A percentile compares a stretch with the other conserved stretches of the same genome.
Evolutionary conservation across 495 filamentous ascomycete genomes (phyloP).

Genomic region (Lasiosphaeria miniovina): DNA sequence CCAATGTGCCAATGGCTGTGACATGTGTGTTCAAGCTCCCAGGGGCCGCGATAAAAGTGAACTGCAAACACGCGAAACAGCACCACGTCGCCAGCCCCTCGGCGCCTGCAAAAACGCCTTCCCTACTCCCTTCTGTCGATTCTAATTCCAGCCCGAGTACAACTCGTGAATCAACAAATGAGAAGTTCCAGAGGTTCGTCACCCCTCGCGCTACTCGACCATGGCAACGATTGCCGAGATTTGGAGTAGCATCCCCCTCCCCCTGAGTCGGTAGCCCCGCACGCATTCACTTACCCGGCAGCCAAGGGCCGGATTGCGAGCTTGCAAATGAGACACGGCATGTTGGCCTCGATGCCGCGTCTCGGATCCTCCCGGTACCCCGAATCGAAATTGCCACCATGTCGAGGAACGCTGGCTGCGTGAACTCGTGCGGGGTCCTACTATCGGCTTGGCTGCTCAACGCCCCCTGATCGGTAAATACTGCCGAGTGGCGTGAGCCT

Average conservation of each 20-base stretch:
- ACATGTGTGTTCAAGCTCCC: no score
- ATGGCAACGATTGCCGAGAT: conserved; percentile 16
- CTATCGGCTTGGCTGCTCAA: no score
- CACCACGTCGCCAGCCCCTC: no score
- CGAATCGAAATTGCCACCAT: conserved; percentile 4
- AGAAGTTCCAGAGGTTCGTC: no score
- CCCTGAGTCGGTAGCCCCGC: not conserved
- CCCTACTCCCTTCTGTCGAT: not conserved
- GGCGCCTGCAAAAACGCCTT: not conserved
- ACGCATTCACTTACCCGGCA: conserved; percentile 18
- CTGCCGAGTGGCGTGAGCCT: not conserved
- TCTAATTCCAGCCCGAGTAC: not conserved
- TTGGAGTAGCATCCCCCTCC: conserved; percentile 17
- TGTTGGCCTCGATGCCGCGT: not conserved
- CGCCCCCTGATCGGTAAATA: not conserved
- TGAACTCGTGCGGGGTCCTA: no score
- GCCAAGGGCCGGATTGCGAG: not conserved
- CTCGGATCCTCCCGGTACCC: conserved; percentile 11
- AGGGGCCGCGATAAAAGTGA: no score
- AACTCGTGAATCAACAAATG: no score
- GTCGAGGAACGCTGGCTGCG: no score
- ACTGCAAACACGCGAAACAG: no score
- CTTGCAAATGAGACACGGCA: not conserved
- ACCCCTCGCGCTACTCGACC: not conserved
- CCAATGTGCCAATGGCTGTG: no score